Evolutionary conservation across 176 grass and related monocot genomes (phyloP), one percentile per base, ranked within the genome.

Genomic region (Eleusine indica): DNA sequence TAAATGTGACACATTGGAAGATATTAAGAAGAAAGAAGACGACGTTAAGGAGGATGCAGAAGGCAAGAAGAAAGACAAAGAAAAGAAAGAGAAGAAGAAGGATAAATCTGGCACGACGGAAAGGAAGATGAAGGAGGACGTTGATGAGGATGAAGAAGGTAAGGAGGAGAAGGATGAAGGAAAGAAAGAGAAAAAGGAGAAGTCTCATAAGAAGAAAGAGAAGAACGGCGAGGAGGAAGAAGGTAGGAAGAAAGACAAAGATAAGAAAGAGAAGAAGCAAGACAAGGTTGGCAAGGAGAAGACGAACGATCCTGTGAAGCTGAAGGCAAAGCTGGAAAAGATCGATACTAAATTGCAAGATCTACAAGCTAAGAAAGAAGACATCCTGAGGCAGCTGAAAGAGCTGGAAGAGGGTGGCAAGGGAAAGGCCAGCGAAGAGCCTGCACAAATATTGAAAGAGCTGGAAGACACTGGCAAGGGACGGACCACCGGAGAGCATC

Each of bases 291-390:
- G 47, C 61, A 78, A 93, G 72, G 84, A 93, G 85, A 90, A 91
- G 52, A 64, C 6, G 0, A 80, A 66, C 4, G 91, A 88, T 76
- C 71, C 74, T 0, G 53, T 18, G 4, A 94, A 88, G 74, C 82
- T 94, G 43, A 91, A 83, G 78, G 39, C 64, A 7, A 91, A 91
- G 12, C 44, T 94, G n/a, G 88, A 90, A 44, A 94, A 94, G 68
- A 60, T 94, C 1, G 83, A 91, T 25, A 9, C 86, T 41, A 91
- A 88, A 78, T 32, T 88, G 46, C 84, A 93, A 58, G 86, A 81
- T n/a, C 88, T 93, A 6, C 86, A 84, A 28, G 88, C 68, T 40
- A 86, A 93, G 66, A 96, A 70, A 70, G 88, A 91, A 85, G 88
- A 87, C 7, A 91, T 93, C 72, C 47, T 91, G 47, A 89, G 67